Base-by-base conservation (phyloP, 1,284 basidiomycete genomes). In the Schizophyllum commune region DNA sequence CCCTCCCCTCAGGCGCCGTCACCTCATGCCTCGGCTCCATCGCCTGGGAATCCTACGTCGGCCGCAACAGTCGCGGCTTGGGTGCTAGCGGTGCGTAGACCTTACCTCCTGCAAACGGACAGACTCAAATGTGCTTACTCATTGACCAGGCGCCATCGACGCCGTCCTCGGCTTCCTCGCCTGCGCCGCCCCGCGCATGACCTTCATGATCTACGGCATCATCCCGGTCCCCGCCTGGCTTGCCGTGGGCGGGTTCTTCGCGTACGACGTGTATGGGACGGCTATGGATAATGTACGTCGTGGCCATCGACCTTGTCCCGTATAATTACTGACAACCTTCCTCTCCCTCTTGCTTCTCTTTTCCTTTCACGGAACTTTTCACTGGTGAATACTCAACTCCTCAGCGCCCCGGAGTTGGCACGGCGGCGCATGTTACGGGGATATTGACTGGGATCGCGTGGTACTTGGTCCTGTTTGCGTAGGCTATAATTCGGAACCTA, bases 171-270 rank as follows among this genome's bases (percentile, higher is more conserved):
- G 89, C 2, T 81, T 87, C 68, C 84, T 90, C 59, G 88, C 90
- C 1, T 89, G 86, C 70, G 72, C 83, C 5, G 82, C 85, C 52
- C 94, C 94, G 0, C 80, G 68, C 7, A 77, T 86, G 61, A 85
- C 78, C 0, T 91, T 96, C 71, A 74, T 84, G n/a, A 71, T 96
- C 58, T 96, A 93, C 72, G 91, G 86, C 59, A 80, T 95, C 66
- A 73, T 96, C 9, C 94, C 94, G 15, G 79, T 91, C 62, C 93
- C 92, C 0, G 92, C 92, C 0, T 95, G 92, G 91, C 77, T 81
- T 2, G 81, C 84, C 34, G 86, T 95, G 1, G 75, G 82, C 0
- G 93, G 89, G 9, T 75, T 96, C 59, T 89, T 95, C 67, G 74
- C 83, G 4, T 91, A 83, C 67, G 92, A 94, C 67, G 72, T 83